Evolutionary conservation across 164 flowering plant species (phyloP).

Genomic region (Annona squamosa): DNA sequence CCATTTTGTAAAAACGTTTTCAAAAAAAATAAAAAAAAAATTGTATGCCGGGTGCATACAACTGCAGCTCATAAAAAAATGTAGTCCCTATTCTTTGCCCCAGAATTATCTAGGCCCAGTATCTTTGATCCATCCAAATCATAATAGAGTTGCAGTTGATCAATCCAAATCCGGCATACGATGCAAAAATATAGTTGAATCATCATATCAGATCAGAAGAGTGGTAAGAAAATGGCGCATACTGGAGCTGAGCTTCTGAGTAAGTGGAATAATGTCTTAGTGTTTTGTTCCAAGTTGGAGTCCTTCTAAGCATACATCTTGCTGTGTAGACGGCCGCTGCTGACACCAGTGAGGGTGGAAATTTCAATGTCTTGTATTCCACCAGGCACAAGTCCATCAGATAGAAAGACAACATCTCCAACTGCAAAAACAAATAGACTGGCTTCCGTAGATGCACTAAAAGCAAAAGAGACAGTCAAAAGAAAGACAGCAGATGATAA

Average conservation of each 20-base stretch:
- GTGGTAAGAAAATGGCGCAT: constrained; percentile 10
- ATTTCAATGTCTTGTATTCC: constrained; percentile 64
- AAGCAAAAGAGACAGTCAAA: background rate
- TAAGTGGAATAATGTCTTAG: constrained; percentile 42
- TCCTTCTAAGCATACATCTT: constrained; percentile 40
- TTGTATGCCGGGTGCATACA: too few species aligned
- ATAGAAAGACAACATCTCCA: constrained; percentile 71
- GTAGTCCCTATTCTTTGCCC: too few species aligned
- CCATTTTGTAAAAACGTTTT: too few species aligned
- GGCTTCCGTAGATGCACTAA: background rate
- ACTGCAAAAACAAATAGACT: constrained; percentile 24
- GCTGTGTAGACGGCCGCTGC: constrained; percentile 77
- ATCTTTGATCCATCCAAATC: too few species aligned
- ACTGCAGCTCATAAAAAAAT: too few species aligned
- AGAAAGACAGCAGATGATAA: background rate
- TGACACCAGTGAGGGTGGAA: constrained; percentile 68
- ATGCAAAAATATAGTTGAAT: too few species aligned
- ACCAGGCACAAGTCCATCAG: constrained; percentile 67
- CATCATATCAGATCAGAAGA: too few species aligned
- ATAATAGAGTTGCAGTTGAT: too few species aligned
- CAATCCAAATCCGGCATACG: too few species aligned
- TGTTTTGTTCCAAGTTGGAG: constrained; percentile 50
- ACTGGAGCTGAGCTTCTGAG: constrained; percentile 55
- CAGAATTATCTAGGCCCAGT: too few species aligned
- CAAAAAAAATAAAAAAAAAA: too few species aligned